Percentiles rank a stretch among this genome's conserved stretches.
Evolutionary conservation across 441 rosid genomes (phyloP).

Genomic region (Francoa sonchifolia): DNA sequence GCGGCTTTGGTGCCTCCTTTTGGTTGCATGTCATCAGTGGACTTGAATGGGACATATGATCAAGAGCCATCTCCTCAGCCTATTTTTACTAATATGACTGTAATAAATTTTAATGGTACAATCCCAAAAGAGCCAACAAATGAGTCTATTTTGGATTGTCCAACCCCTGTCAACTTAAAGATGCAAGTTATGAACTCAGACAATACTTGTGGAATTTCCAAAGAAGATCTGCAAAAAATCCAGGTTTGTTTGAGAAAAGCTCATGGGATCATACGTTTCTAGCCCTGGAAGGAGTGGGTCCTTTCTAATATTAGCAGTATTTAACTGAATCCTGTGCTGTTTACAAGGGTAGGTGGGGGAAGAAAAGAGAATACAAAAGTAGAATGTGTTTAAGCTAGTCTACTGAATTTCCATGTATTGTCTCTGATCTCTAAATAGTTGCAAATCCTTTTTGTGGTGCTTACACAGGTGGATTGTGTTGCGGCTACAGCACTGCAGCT

Average conservation of each 20-base stretch:
- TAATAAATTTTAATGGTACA: conserved; percentile 65
- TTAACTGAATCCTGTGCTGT: background rate
- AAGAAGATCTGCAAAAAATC: conserved; percentile 62
- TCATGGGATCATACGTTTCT: background rate
- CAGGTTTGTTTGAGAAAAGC: conserved; percentile 45
- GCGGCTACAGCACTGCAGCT: conserved; percentile 81
- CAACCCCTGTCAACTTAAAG: conserved; percentile 24
- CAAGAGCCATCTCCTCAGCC: conserved; percentile 30
- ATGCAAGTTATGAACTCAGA: conserved; percentile 18
- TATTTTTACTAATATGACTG: conserved; percentile 19
- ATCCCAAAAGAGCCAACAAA: conserved; percentile 31
- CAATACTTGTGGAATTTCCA: conserved; percentile 36
- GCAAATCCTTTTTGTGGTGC: conserved; percentile 4
- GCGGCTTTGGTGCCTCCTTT: conserved; percentile 19
- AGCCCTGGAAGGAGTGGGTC: background rate
- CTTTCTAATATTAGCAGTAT: no score
- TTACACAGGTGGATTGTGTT: conserved; percentile 57
- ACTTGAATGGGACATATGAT: conserved; percentile 45
- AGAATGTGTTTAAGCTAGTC: background rate
- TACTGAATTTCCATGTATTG: background rate
- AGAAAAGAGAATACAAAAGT: no score
- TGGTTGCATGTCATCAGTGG: conserved; percentile 27
- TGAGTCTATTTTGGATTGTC: conserved; percentile 22
- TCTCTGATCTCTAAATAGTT: background rate
- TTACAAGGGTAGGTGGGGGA: no score